Base-by-base conservation (phyloP, 2,329 filamentous ascomycete genomes). In the Aspergillus novoparasiticus region DNA sequence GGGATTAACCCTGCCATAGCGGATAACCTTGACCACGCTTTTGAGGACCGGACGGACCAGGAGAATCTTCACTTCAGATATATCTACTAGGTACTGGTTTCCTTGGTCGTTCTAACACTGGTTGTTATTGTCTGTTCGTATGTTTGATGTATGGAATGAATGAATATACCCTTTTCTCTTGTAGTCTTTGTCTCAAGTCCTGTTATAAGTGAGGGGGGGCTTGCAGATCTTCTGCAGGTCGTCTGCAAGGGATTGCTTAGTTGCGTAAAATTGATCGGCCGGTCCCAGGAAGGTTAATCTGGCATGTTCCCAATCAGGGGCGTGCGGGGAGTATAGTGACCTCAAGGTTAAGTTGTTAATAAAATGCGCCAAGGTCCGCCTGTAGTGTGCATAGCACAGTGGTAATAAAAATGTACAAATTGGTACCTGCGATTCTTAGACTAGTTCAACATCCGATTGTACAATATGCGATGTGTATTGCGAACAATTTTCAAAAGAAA, bases 51-150 rank as follows among this genome's bases (percentile, higher is more conserved):
- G 71, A 89, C 87, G 6, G 87, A 89, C 71, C 80, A 76, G 74
- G 84, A 88, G 80, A 89, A 89, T 69, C 69, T 82, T 32, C 84
- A 84, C 64, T 89, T 89, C 74, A 80, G 86, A 63, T 89, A 89
- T 70, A 82, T 86, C 6, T 82, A 80, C 71, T 83, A 66, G 50
- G 10, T 19, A 19, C 11, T 32, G 48, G 19, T 51, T 6, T 51
- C 16, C 28, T 50, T n/a, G 14, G 23, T 16, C 9, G 3, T 19
- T 16, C 12, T 19, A 26, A 4, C 12, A 16, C 14, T 30, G 45
- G 39, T n/a, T 41, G 9, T 30, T 21, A 28, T 26, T n/a, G 6
- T n/a, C 16, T 32, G 28, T 32, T 34, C n/a, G 6, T 32, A 51
- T 32, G 48, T 21, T 34, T 32, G 16, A n/a, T 32, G 19, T n/a